phyloP scores from a whole-genome alignment of 495 filamentous ascomycete species.

The Astrocystis sublimbata region DNA sequence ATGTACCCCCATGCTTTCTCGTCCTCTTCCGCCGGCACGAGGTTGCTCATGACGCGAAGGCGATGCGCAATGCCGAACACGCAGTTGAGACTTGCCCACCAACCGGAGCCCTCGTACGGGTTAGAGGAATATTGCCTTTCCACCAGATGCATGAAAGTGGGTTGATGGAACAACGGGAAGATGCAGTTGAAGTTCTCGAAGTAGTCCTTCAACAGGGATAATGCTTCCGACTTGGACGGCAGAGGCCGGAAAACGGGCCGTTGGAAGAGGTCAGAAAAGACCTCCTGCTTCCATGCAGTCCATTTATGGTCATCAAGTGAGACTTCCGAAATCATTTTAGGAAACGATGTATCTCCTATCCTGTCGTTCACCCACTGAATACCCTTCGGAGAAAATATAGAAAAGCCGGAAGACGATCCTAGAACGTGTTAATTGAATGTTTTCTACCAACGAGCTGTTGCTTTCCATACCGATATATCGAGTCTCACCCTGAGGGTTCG shows the following conservation, averaged over 20 bases:
- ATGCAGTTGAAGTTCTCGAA: slow-evolving; percentile 99
- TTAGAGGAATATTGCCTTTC: slow-evolving; percentile 88
- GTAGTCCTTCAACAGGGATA: slow-evolving; percentile 85
- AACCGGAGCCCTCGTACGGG: slow-evolving; percentile 94
- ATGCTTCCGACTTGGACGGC: slow-evolving; percentile 76
- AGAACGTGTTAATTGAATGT: slow-evolving; percentile 25
- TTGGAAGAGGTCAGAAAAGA: slow-evolving; percentile 90
- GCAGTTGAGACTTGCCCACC: slow-evolving; percentile 98
- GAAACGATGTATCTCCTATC: slow-evolving; percentile 90
- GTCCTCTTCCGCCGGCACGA: slow-evolving; percentile 87
- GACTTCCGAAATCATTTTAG: slow-evolving; percentile 86
- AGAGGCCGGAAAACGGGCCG: slow-evolving; percentile 80
- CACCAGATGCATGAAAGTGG: slow-evolving; percentile 95
- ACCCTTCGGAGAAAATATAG: slow-evolving; percentile 96
- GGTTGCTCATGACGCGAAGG: slow-evolving; percentile 91
- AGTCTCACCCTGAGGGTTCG: slow-evolving; percentile 93
- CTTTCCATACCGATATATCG: slow-evolving; percentile 81
- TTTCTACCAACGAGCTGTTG: slow-evolving; percentile 3
- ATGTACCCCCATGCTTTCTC: slow-evolving; percentile 91
- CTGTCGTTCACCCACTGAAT: slow-evolving; percentile 99
- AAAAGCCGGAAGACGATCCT: slow-evolving; percentile 98
- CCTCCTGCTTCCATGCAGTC: slow-evolving; percentile 94
- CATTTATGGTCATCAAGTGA: slow-evolving; percentile 87
- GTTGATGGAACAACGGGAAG: slow-evolving; percentile 95
- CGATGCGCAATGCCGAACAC: slow-evolving; percentile 89